Evolutionary conservation across 2,329 filamentous ascomycete species (phyloP).

Genomic region (Pestalotiopsis sp.): DNA sequence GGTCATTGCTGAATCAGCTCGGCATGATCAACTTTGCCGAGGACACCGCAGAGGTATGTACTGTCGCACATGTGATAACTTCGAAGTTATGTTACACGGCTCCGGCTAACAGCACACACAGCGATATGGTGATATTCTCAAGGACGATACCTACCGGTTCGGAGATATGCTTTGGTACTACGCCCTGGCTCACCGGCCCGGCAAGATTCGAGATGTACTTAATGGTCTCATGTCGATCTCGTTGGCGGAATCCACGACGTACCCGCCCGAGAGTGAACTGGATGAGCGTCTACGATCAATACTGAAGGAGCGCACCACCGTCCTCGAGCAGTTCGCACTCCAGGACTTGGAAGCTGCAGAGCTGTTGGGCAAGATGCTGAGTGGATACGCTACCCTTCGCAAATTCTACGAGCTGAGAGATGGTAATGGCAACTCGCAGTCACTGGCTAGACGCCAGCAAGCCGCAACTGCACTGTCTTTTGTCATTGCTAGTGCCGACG

Average conservation of each 20-base stretch:
- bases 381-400: slow-evolving; percentile 88
- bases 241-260: slow-evolving; percentile 81
- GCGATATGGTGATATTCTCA: slow-evolving; percentile 82
- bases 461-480: slow-evolving; percentile 75
- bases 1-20: slow-evolving; percentile 75
- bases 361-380: slow-evolving; percentile 82
- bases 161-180: slow-evolving; percentile 91
- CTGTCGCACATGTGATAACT: neutral
- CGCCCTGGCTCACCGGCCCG: slow-evolving; percentile 76
- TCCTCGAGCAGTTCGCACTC: slow-evolving; percentile 71
- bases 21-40: slow-evolving; percentile 79
- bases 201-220: slow-evolving; percentile 82
- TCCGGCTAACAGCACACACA: slow-evolving; percentile 41
- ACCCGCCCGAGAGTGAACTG: slow-evolving; percentile 71
- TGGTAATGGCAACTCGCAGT: slow-evolving; percentile 46
- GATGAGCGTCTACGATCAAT: slow-evolving; percentile 73
- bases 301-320: slow-evolving; percentile 70
- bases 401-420: slow-evolving; percentile 92
- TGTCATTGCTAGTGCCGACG: slow-evolving; percentile 83
- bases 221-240: slow-evolving; percentile 87
- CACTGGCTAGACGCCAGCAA: slow-evolving; percentile 65
- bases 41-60: slow-evolving; percentile 77
- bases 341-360: slow-evolving; percentile 81
- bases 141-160: slow-evolving; percentile 73
- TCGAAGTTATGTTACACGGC: neutral